Percentiles rank a stretch among this genome's conserved stretches.
Evolutionary conservation across 2,329 filamentous ascomycete species (phyloP).

Genomic region (Purpureocillium lavendulum): DNA sequence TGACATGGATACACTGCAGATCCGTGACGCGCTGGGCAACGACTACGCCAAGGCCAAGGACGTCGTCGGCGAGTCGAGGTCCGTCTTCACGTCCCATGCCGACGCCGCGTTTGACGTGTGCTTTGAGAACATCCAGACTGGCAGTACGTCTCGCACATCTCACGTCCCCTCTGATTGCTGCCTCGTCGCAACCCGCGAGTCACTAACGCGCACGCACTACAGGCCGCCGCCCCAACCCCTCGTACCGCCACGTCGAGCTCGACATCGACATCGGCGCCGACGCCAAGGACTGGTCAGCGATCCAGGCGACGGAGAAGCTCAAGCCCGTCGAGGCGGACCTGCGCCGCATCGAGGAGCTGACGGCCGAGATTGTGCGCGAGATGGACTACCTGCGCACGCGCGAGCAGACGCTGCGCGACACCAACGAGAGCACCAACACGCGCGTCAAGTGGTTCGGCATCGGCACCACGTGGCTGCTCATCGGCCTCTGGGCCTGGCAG

Average conservation of each 20-base stretch:
- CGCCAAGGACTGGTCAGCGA: conserved; percentile 95
- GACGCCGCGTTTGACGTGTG: conserved; percentile 95
- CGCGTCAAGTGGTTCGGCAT: conserved; percentile 98
- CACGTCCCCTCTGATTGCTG: not conserved
- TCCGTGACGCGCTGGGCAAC: conserved; percentile 90
- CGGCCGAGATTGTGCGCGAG: conserved; percentile 79
- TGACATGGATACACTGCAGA: conserved; percentile 42
- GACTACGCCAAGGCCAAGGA: conserved; percentile 91
- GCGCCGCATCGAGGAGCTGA: conserved; percentile 83
- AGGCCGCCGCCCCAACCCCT: conserved; percentile 33
- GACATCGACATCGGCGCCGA: conserved; percentile 95
- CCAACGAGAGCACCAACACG: conserved; percentile 98
- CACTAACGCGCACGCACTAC: not conserved
- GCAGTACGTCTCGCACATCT: conserved; percentile 59
- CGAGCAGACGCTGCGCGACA: conserved; percentile 94
- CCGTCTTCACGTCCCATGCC: conserved; percentile 86
- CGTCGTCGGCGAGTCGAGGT: conserved; percentile 82
- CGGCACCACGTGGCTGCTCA: conserved; percentile 82
- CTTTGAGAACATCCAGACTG: conserved; percentile 76
- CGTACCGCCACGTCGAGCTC: conserved; percentile 71
- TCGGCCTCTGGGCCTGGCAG: conserved; percentile 91
- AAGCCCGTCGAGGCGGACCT: conserved; percentile 95
- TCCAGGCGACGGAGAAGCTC: conserved; percentile 93
- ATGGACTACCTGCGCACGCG: conserved; percentile 90
- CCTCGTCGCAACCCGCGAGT: not conserved